A percentile compares a stretch with the other conserved stretches of the same genome.
phyloP scores from a whole-genome alignment of 768 basidiomycete genomes.

The Ramaria rubella region DNA sequence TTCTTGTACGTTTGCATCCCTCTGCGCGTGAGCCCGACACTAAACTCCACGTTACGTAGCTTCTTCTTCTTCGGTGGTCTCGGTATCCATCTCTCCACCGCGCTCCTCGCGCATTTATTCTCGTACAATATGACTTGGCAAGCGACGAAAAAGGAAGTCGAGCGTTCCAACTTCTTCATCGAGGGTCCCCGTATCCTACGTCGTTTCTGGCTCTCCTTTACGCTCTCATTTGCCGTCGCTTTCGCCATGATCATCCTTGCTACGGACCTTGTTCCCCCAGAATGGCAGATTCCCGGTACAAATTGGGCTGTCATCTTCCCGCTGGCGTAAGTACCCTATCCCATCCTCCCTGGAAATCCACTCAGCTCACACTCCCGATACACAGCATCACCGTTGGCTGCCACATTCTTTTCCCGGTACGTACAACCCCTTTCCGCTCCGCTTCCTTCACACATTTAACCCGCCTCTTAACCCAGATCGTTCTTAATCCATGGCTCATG shows the following conservation, averaged over 20 bases:
- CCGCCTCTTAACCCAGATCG: conserved; percentile 42
- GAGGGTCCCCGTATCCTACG: conserved; percentile 81
- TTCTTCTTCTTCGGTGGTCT: conserved; percentile 56
- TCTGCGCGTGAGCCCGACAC: background rate
- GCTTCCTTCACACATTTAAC: conserved; percentile 24
- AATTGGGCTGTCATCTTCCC: conserved; percentile 78
- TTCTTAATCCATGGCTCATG: conserved; percentile 86
- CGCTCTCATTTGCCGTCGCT: conserved; percentile 45
- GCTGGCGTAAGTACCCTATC: conserved; percentile 45
- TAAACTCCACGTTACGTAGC: conserved; percentile 19
- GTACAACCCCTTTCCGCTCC: conserved; percentile 25
- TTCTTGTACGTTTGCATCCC: conserved; percentile 53
- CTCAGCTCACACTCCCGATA: background rate
- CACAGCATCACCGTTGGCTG: conserved; percentile 52
- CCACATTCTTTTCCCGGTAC: conserved; percentile 70
- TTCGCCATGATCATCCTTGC: conserved; percentile 51
- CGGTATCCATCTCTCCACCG: conserved; percentile 45
- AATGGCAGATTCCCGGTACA: conserved; percentile 54
- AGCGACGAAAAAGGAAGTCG: conserved; percentile 79
- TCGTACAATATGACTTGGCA: conserved; percentile 67
- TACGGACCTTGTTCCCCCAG: conserved; percentile 48
- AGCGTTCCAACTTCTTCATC: conserved; percentile 84
- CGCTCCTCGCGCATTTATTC: conserved; percentile 49
- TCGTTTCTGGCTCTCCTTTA: conserved; percentile 65
- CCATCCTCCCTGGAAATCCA: conserved; percentile 1